Evolutionary conservation across 139 green algal genomes (phyloP).

Genomic region (Gonium pectorale): DNA sequence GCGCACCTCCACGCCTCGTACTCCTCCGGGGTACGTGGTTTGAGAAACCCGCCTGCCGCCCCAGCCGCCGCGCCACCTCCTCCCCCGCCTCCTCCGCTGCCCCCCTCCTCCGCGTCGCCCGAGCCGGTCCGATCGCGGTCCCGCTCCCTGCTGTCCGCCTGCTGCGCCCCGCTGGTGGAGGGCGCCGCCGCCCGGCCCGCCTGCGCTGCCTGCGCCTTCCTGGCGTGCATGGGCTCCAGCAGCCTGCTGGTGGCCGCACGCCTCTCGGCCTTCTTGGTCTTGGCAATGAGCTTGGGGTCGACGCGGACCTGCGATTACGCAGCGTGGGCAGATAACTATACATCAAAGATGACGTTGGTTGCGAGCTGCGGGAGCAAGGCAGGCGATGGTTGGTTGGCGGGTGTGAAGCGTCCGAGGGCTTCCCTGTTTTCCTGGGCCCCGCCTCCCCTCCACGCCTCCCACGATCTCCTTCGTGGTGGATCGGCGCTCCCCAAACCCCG

Average conservation of each 20-base stretch:
- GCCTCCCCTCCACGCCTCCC: too few relatives aligned
- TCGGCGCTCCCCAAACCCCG: slow-evolving; percentile 20
- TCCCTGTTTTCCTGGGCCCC: too few relatives aligned
- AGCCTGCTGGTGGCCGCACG: slow-evolving; percentile 43
- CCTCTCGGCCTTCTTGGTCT: slow-evolving; percentile 61
- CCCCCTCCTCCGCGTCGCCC: slow-evolving; percentile 5
- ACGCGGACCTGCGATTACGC: slow-evolving; percentile 49
- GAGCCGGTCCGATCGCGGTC: too few relatives aligned
- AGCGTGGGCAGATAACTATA: too few relatives aligned
- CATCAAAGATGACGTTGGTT: too few relatives aligned
- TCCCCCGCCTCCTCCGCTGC: not conserved
- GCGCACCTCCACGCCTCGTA: slow-evolving; percentile 45
- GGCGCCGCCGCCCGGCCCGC: not conserved
- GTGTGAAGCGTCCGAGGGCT: too few relatives aligned
- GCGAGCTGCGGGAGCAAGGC: too few relatives aligned
- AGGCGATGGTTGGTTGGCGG: too few relatives aligned
- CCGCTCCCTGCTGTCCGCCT: slow-evolving; percentile 10
- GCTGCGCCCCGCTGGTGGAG: not conserved
- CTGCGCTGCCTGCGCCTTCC: slow-evolving; percentile 1
- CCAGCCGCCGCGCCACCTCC: not conserved
- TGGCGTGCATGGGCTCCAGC: slow-evolving; percentile 57
- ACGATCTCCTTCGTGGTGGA: too few relatives aligned
- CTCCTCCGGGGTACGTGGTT: slow-evolving; percentile 43
- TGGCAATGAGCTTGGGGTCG: slow-evolving; percentile 58
- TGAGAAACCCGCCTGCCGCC: not conserved